Evolutionary conservation across 2,329 filamentous ascomycete genomes (phyloP).

Genomic region (Botrytis deweyae): DNA sequence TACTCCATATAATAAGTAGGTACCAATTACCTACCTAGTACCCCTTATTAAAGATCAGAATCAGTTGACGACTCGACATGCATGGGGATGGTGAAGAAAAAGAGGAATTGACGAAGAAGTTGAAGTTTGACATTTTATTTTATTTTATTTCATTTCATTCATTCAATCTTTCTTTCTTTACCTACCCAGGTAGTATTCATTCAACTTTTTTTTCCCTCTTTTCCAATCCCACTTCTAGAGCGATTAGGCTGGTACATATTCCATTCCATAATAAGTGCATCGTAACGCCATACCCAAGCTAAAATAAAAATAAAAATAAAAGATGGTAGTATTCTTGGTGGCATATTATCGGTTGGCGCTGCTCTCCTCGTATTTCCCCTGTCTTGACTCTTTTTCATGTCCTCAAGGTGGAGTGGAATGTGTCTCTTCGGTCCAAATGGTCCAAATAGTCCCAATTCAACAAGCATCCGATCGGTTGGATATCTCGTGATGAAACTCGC

Average conservation of each 20-base stretch:
- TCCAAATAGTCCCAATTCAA: not conserved
- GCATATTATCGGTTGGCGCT: not conserved
- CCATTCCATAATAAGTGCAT: not conserved
- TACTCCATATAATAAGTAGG: not conserved
- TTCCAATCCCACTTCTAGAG: not conserved
- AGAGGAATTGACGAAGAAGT: not conserved
- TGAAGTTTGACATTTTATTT: not conserved
- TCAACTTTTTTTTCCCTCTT: not conserved
- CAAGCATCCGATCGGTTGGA: not conserved
- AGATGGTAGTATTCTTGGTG: slow-evolving; percentile 3
- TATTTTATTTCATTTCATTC: not conserved
- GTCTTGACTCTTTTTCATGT: not conserved
- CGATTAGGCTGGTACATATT: not conserved
- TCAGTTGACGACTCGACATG: not conserved
- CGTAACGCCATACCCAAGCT: not conserved
- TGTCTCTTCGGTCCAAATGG: not conserved
- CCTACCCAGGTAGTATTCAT: too few relatives aligned
- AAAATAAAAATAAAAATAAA: not conserved
- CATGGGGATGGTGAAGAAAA: not conserved
- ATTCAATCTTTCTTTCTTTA: too few relatives aligned
- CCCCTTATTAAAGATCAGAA: not conserved
- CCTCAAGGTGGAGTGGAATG: not conserved
- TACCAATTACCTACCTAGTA: not conserved
- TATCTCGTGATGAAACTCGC: slow-evolving; percentile 9
- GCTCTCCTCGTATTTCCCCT: slow-evolving; percentile 6